These are phyloP conservation scores for Cornus suecica DNA, from an alignment of 148 eudicot genomes.

Conservation along the genomic window DNA sequence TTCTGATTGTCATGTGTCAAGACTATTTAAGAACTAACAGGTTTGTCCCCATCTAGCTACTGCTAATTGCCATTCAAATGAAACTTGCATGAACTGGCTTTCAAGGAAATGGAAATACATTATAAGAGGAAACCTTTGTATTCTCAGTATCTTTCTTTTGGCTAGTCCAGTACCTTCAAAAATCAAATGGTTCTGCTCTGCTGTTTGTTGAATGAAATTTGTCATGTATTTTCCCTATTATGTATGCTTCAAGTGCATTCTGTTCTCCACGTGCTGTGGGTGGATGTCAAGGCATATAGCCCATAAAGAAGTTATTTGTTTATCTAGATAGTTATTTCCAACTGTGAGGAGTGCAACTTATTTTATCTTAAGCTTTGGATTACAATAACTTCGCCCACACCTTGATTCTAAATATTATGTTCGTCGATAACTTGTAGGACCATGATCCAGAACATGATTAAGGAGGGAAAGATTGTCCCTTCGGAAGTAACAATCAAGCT, in stretches of 20 bases:
- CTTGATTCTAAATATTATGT: neutral
- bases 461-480: conserved; percentile 83
- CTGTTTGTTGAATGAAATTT: too few relatives aligned
- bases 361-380: neutral
- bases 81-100: neutral
- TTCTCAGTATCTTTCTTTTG: neutral
- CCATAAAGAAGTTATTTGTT: neutral
- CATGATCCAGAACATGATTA: conserved; percentile 82
- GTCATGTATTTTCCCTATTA: neutral
- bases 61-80: neutral
- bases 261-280: neutral
- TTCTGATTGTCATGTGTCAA: neutral
- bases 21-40: neutral
- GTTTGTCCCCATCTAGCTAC: neutral
- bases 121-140: neutral
- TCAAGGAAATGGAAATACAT: neutral
- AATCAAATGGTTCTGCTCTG: neutral
- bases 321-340: neutral
- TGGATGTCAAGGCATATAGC: neutral
- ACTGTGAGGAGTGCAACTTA: neutral
- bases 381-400: neutral
- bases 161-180: neutral
- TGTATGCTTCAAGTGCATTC: neutral
- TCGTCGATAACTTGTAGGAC: conserved; percentile 33
- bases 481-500: conserved; percentile 78